These are phyloP conservation scores for Aspergillus flavus DNA, from an alignment of 2,329 filamentous ascomycete species.

Conservation along the genomic window DNA sequence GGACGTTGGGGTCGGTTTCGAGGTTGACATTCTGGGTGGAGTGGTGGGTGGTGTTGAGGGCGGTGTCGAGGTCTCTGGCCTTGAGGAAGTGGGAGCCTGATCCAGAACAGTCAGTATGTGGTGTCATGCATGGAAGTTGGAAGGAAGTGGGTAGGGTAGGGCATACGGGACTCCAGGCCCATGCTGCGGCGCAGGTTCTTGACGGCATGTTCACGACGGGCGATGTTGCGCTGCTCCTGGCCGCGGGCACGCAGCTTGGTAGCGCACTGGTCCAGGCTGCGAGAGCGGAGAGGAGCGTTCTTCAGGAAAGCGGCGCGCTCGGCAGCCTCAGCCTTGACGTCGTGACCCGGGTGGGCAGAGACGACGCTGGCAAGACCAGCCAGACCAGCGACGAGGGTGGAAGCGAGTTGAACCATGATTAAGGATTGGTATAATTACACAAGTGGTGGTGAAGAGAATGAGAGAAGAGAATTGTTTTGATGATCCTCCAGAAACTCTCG, in stretches of 20 bases:
- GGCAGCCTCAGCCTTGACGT: slow-evolving; percentile 51
- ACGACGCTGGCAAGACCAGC: slow-evolving; percentile 29
- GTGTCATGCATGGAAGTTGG: background rate
- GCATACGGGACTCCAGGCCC: slow-evolving; percentile 32
- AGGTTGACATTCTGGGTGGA: slow-evolving; percentile 33
- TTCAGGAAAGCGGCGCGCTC: slow-evolving; percentile 53
- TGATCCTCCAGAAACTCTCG: background rate
- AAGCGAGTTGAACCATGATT: slow-evolving; percentile 20
- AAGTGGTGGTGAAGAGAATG: background rate
- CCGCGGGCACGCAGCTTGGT: slow-evolving; percentile 52
- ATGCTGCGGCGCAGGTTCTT: slow-evolving; percentile 48
- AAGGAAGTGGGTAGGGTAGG: background rate
- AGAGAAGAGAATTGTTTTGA: background rate
- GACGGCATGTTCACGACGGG: slow-evolving; percentile 48
- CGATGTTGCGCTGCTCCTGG: slow-evolving; percentile 47
- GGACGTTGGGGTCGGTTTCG: slow-evolving; percentile 25
- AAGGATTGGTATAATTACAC: background rate
- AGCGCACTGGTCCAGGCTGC: slow-evolving; percentile 52
- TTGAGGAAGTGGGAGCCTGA: slow-evolving; percentile 25
- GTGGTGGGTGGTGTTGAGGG: slow-evolving; percentile 43
- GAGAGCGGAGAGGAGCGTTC: slow-evolving; percentile 40
- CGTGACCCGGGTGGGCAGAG: slow-evolving; percentile 54
- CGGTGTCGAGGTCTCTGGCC: slow-evolving; percentile 38
- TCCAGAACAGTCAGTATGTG: background rate
- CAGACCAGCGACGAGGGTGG: slow-evolving; percentile 26